Percentiles rank a stretch among this genome's conserved stretches.
Conservation (phyloP, 2,329 filamentous ascomycete genomes). For the Xylariaceae sp. region DNA sequence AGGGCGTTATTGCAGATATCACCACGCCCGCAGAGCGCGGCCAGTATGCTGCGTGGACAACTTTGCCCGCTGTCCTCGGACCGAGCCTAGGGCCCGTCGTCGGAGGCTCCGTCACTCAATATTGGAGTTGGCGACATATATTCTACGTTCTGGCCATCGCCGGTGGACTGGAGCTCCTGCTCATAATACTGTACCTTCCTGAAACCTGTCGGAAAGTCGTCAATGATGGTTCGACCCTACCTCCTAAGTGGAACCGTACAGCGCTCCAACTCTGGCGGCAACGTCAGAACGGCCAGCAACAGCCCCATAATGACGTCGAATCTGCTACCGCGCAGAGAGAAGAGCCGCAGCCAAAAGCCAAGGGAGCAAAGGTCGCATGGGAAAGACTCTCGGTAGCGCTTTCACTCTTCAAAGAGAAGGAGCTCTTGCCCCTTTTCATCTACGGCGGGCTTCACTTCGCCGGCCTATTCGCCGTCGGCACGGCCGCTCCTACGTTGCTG, state of each 20-base stretch:
- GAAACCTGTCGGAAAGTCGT: conserved; percentile 22
- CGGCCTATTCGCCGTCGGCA: conserved; percentile 50
- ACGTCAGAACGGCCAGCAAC: background rate
- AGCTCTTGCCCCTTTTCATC: conserved; percentile 47
- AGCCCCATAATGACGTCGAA: background rate
- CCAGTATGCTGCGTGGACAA: conserved; percentile 44
- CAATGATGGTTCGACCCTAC: conserved; percentile 16
- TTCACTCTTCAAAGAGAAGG: conserved; percentile 52
- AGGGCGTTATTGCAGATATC: conserved; percentile 52
- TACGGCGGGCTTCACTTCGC: conserved; percentile 53
- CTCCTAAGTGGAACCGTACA: conserved; percentile 9
- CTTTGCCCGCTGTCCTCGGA: conserved; percentile 37
- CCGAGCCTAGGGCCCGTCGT: conserved; percentile 27
- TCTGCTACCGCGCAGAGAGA: background rate
- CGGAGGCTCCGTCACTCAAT: conserved; percentile 16
- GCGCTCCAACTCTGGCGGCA: conserved; percentile 8
- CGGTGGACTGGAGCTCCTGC: conserved; percentile 13
- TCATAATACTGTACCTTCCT: conserved; percentile 16
- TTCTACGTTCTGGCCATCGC: conserved; percentile 25
- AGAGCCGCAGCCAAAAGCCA: background rate
- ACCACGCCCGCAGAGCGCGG: conserved; percentile 51
- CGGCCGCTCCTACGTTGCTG: conserved; percentile 49
- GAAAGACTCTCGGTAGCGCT: conserved; percentile 44
- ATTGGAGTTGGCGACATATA: conserved; percentile 23
- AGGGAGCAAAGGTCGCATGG: conserved; percentile 18